Conservation (phyloP, 768 basidiomycete species). For the Pulveroboletus sp. region DNA sequence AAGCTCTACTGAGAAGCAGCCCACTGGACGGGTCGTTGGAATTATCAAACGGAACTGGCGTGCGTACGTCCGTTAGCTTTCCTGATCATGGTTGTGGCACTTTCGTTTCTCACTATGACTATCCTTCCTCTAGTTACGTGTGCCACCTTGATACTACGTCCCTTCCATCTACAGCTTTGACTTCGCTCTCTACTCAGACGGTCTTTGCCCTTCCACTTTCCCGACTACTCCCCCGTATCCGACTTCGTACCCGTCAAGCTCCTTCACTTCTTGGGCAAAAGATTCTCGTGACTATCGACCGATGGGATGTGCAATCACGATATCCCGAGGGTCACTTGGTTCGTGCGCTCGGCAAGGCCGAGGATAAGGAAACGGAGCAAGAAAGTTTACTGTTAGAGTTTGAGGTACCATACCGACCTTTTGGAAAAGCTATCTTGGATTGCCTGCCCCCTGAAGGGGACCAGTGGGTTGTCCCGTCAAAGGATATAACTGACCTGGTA, state of each 20-base stretch:
- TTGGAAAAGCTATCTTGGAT: slow-evolving; percentile 90
- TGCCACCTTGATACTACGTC: slow-evolving; percentile 93
- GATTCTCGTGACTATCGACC: slow-evolving; percentile 91
- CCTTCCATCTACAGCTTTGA: slow-evolving; percentile 68
- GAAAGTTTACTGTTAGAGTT: slow-evolving; percentile 91
- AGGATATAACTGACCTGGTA: slow-evolving; percentile 42
- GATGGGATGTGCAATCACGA: slow-evolving; percentile 81
- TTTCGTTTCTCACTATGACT: background rate
- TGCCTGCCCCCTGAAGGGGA: slow-evolving; percentile 91
- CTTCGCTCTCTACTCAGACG: slow-evolving; percentile 81
- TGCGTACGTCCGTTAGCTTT: slow-evolving; percentile 51
- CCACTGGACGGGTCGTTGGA: slow-evolving; percentile 89
- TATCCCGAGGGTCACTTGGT: slow-evolving; percentile 99
- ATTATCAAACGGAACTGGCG: slow-evolving; percentile 95
- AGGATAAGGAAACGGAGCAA: slow-evolving; percentile 94
- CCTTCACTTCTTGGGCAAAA: slow-evolving; percentile 86
- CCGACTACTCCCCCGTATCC: slow-evolving; percentile 85
- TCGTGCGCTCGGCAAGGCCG: slow-evolving; percentile 82
- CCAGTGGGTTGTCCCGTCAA: slow-evolving; percentile 86
- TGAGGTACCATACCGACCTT: slow-evolving; percentile 93
- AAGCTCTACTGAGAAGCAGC: slow-evolving; percentile 61
- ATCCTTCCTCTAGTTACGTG: slow-evolving; percentile 57
- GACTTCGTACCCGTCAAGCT: slow-evolving; percentile 92
- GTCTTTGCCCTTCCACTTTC: slow-evolving; percentile 95
- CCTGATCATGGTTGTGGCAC: background rate